Evolutionary conservation across 106 monocot genomes (phyloP), one percentile per base, ranked within the genome.

Genomic region (Dioscorea zingiberensis): DNA sequence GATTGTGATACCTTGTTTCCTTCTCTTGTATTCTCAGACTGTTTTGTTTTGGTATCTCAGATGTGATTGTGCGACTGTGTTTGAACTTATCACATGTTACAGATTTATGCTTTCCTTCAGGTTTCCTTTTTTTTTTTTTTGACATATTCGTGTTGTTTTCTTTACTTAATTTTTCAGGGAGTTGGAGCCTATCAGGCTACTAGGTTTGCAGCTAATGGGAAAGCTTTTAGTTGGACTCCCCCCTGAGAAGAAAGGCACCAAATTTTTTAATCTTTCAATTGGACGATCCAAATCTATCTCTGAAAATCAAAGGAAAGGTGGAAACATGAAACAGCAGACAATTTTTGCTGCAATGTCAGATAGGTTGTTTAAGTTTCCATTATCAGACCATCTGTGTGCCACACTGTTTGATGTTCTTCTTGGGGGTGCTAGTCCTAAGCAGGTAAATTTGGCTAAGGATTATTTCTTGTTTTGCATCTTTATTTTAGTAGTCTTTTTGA

Each of bases 361-460:
- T 38, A 83, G 84, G 71, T 62, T 98, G 53, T 87, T 89, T 44
- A 79, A 69, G 60, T 98, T 89, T 67, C 84, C 92, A 58, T 65
- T 93, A 29, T 98, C 98, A 73, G 98, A 98, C 75, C 60, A 93
- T 80, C 71, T 98, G 21, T 86, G 77, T 80, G 98, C 98, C 26
- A 93, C 86, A 48, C 81, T 98, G 28, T 98, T 98, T 82, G 98
- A 98, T 84, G 86, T 86, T 66, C 98, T 98, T 82, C 92, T 98
- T 79, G 98, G 98, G 13, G 98, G 98, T 67, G 92, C 98, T 56
- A 98, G 98, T 78, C 98, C 98, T 62, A 98, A 93, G 69, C 98
- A 98, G 98, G 98, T 98, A 38, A 38, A 38, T 38, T 38, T 38
- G 38, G 10, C 38, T 6, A 2, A 38, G 38, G 4, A 38, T 38